Base-by-base conservation (phyloP, 202 grass and related monocot genomes). In the Miscanthus sacchariflorus region DNA sequence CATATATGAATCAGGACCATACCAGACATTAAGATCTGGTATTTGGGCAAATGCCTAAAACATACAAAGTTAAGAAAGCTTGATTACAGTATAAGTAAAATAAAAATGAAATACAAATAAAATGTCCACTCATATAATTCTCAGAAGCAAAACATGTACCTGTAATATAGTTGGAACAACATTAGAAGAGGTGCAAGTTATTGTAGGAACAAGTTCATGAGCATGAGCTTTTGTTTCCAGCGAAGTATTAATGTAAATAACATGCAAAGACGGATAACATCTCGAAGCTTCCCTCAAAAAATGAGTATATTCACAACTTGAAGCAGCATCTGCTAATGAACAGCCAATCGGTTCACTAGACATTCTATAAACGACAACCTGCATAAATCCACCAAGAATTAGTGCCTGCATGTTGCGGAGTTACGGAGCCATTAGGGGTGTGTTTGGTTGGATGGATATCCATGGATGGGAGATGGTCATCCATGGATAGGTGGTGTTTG, bases 1-100 rank as follows among this genome's bases (percentile, higher is more conserved):
- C 96, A 98, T 98, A 78, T 98, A 98, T 72, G 96, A 98, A 95
- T 98, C 96, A 86, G 96, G 96, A 78, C 96, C 96, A 84, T 98
- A 98, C 89, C 90, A 98, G 69, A 98, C 92, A 90, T 92, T 93
- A 81, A 98, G 71, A 87, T 92, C 88, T 84, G 92, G 92, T 89
- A 98, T 88, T 89, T 96, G 89, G 33, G 91, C 74, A 92, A 98
- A 98, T 85, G 96, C 96, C 96, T 98, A 83, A 74, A 80, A 89
- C 75, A 54, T 28, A 50, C 12, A 65, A 43, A 2, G n/a, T 76
- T 17, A 86, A 83, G 71, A 80, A 79, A 80, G 68, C 59, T 82
- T 56, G 42, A 79, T 81, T 61, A 79, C 19, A 83, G 45, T 59
- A 81, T 0, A 39, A 77, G 85, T 69, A 85, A 88, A 88, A 82